These are phyloP conservation scores for Corymbia citriodora DNA, from an alignment of 441 rosid species.

Conservation along the genomic window DNA sequence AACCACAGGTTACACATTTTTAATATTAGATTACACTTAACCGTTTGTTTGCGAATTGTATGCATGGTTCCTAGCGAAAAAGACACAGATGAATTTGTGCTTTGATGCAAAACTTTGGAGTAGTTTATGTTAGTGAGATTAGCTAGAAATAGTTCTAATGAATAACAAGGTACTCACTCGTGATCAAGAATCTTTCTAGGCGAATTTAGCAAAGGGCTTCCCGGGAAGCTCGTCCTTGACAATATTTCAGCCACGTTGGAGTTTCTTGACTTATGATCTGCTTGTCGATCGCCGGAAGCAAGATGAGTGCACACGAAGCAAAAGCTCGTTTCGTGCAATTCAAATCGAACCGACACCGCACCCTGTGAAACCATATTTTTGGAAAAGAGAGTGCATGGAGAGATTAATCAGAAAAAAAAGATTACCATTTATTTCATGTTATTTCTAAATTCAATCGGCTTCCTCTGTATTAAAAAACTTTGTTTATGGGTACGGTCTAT, in stretches of 20 bases:
- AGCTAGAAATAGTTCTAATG: neutral
- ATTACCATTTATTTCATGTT: neutral
- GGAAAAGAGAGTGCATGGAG: neutral
- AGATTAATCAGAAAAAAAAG: neutral
- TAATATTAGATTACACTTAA: neutral
- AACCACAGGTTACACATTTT: neutral
- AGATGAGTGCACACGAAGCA: slow-evolving; percentile 92
- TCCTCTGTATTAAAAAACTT: neutral
- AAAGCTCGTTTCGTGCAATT: slow-evolving; percentile 69
- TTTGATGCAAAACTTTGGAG: neutral
- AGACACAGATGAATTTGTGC: neutral
- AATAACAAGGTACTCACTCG: slow-evolving; percentile 41
- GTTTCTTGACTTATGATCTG: slow-evolving; percentile 68
- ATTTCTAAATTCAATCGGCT: neutral
- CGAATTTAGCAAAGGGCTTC: slow-evolving; percentile 47
- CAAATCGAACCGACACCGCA: slow-evolving; percentile 76
- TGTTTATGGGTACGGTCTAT: neutral
- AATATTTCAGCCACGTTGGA: slow-evolving; percentile 57
- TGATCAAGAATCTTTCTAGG: slow-evolving; percentile 78
- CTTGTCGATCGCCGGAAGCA: slow-evolving; percentile 89
- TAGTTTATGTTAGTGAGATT: neutral
- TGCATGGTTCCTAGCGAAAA: neutral
- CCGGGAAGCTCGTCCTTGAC: slow-evolving; percentile 61
- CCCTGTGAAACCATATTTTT: slow-evolving; percentile 40
- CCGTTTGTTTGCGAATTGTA: neutral